Percentiles rank a stretch among this genome's conserved stretches.
Conservation (phyloP, 2,329 filamentous ascomycete genomes). For the Reticulascus tulasneorum region DNA sequence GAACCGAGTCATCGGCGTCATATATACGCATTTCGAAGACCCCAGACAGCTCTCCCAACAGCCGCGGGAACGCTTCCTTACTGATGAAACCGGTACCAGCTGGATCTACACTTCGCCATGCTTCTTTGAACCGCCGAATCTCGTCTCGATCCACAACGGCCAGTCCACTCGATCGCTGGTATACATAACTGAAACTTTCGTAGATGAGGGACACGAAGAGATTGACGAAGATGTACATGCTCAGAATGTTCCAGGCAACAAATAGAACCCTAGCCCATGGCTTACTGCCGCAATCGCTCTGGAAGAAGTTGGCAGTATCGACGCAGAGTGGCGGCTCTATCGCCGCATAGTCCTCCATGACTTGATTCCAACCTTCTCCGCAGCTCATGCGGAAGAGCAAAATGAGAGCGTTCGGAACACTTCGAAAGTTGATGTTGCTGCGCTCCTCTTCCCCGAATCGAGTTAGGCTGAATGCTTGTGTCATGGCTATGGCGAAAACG, state of each 20-base stretch:
- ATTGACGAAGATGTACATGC: conserved; percentile 99
- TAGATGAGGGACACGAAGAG: conserved; percentile 98
- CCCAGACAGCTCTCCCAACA: conserved; percentile 88
- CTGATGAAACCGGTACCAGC: conserved; percentile 86
- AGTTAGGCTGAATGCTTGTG: conserved; percentile 92
- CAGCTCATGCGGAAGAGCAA: conserved; percentile 89
- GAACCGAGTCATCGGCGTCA: conserved; percentile 81
- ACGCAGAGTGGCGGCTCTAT: conserved; percentile 81
- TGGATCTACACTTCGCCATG: conserved; percentile 94
- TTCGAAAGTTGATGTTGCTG: conserved; percentile 86
- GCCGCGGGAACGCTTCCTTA: conserved; percentile 81
- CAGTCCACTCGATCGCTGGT: conserved; percentile 91
- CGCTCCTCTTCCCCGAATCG: conserved; percentile 72
- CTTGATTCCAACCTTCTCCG: conserved; percentile 92
- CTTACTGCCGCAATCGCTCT: conserved; percentile 88
- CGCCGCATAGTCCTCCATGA: conserved; percentile 92
- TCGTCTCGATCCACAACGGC: conserved; percentile 89
- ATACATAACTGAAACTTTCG: conserved; percentile 99
- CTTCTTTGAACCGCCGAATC: conserved; percentile 94
- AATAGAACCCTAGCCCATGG: conserved; percentile 87
- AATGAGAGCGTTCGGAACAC: conserved; percentile 89
- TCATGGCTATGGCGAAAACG: conserved; percentile 93
- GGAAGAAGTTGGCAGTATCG: conserved; percentile 65
- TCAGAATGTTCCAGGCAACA: conserved; percentile 96
- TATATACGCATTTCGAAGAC: conserved; percentile 98